Evolutionary conservation across 345 rosid species (phyloP).

Genomic region (Salix dunnii): DNA sequence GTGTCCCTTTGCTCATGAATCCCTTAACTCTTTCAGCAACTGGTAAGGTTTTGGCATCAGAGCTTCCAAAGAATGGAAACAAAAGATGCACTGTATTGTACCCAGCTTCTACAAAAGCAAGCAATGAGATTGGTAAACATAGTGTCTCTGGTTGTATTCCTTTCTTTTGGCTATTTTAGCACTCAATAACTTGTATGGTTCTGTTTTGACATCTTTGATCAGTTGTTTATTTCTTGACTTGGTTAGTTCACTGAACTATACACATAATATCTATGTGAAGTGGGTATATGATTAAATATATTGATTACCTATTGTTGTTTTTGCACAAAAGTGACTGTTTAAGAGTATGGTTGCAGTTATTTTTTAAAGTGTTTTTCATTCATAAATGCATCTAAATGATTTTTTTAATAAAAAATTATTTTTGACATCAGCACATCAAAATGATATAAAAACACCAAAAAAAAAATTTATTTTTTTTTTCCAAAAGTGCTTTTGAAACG

Average conservation of each 20-base stretch:
- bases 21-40: conserved; percentile 54
- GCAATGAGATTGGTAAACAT: conserved; percentile 76
- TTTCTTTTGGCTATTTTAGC: neutral
- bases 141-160: conserved; percentile 1
- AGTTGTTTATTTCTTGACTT: neutral
- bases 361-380: too few species aligned
- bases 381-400: too few species aligned
- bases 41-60: conserved; percentile 84
- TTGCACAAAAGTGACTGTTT: neutral
- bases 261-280: neutral
- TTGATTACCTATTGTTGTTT: neutral
- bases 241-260: neutral
- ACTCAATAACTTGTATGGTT: neutral
- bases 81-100: conserved; percentile 73
- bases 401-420: too few species aligned
- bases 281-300: neutral
- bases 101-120: conserved; percentile 90
- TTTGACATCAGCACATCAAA: too few species aligned
- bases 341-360: too few species aligned
- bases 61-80: conserved; percentile 68
- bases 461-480: too few species aligned
- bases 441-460: too few species aligned
- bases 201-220: neutral
- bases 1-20: neutral
- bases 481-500: too few species aligned